A percentile compares a stretch with the other conserved stretches of the same genome.
Evolutionary conservation across 2,329 filamentous ascomycete genomes (phyloP).

Genomic region (Calonectria crousiana): DNA sequence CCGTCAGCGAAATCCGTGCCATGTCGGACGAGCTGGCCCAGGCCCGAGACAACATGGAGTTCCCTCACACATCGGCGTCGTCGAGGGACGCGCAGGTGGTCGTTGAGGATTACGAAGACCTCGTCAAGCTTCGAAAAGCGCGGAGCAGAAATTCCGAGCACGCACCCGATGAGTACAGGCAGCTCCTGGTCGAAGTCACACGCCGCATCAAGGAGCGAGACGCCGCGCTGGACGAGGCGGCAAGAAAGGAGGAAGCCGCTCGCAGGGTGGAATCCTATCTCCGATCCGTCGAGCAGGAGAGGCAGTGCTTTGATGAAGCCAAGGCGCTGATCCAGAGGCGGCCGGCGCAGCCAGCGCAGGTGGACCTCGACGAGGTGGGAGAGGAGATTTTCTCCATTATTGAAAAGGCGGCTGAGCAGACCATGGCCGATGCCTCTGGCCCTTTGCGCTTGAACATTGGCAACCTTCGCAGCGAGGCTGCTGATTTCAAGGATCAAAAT

Average conservation of each 20-base stretch:
- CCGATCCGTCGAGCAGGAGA: slow-evolving; percentile 41
- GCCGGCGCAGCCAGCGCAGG: not conserved
- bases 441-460: slow-evolving; percentile 46
- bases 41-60: slow-evolving; percentile 48
- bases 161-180: slow-evolving; percentile 37
- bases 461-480: slow-evolving; percentile 26
- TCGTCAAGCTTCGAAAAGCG: slow-evolving; percentile 45
- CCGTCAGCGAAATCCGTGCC: slow-evolving; percentile 35
- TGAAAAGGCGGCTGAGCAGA: slow-evolving; percentile 49
- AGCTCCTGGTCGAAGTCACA: slow-evolving; percentile 48
- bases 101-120: slow-evolving; percentile 48
- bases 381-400: slow-evolving; percentile 47
- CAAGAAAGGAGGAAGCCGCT: slow-evolving; percentile 33
- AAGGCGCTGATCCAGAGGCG: slow-evolving; percentile 14
- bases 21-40: slow-evolving; percentile 48
- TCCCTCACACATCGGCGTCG: slow-evolving; percentile 48
- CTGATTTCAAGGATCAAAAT: slow-evolving; percentile 41
- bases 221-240: slow-evolving; percentile 34
- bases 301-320: slow-evolving; percentile 30
- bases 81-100: slow-evolving; percentile 41
- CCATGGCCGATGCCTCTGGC: slow-evolving; percentile 46
- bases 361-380: slow-evolving; percentile 21
- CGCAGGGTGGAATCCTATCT: slow-evolving; percentile 43
- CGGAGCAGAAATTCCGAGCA: slow-evolving; percentile 33
- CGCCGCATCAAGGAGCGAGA: slow-evolving; percentile 53